A percentile compares a stretch with the other conserved stretches of the same genome.
These are phyloP conservation scores for Fusarium sp. DNA, from an alignment of 2,329 filamentous ascomycete genomes.

Conservation along the genomic window DNA sequence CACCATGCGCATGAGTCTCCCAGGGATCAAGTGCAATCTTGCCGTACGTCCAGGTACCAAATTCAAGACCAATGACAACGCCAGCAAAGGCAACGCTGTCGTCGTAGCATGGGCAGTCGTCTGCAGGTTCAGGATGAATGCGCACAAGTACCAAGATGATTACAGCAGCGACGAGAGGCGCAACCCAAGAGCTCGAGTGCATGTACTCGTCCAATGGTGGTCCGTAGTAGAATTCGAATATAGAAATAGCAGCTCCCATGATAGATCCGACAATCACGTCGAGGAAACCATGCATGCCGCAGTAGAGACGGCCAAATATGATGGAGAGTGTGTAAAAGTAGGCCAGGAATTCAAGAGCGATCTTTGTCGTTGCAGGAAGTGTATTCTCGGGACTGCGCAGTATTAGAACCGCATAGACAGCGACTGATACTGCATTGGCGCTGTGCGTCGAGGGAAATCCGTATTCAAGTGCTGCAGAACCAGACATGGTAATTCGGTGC, in stretches of 20 bases:
- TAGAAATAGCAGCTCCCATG: slow-evolving; percentile 74
- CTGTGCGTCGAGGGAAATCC: slow-evolving; percentile 98
- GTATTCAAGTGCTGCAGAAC: slow-evolving; percentile 93
- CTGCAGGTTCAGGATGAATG: slow-evolving; percentile 93
- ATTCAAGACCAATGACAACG: slow-evolving; percentile 85
- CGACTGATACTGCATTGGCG: slow-evolving; percentile 95
- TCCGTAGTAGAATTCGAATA: slow-evolving; percentile 69
- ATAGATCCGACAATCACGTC: slow-evolving; percentile 86
- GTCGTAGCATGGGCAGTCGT: slow-evolving; percentile 97
- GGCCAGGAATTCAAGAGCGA: slow-evolving; percentile 73
- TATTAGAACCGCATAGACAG: slow-evolving; percentile 81
- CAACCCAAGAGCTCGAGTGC: slow-evolving; percentile 70
- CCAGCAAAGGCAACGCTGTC: slow-evolving; percentile 94
- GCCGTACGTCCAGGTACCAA: slow-evolving; percentile 85
- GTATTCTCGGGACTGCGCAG: slow-evolving; percentile 74
- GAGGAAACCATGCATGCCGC: slow-evolving; percentile 97
- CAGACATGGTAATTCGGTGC: slow-evolving; percentile 96
- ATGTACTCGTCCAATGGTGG: slow-evolving; percentile 77
- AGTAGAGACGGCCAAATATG: slow-evolving; percentile 90
- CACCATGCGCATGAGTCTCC: slow-evolving; percentile 56
- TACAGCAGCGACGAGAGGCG: slow-evolving; percentile 71
- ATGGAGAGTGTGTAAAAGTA: slow-evolving; percentile 93
- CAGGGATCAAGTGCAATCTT: slow-evolving; percentile 61
- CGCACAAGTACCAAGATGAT: slow-evolving; percentile 81
- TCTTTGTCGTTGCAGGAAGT: slow-evolving; percentile 67